Evolutionary conservation across 495 filamentous ascomycete species (phyloP).

Genomic region (Ramalina peruviana): DNA sequence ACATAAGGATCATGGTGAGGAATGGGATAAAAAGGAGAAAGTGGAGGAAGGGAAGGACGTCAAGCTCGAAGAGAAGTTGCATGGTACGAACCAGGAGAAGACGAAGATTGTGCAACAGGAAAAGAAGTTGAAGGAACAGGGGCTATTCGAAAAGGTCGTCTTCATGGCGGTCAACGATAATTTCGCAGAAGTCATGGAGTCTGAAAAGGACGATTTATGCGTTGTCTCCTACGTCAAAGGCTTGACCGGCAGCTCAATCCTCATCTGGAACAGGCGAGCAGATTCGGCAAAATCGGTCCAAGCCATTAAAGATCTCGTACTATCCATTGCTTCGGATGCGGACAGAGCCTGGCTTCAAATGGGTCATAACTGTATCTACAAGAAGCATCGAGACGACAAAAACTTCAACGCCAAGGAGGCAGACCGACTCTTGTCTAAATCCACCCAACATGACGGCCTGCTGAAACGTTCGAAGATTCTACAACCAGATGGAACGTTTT

Average conservation of each 20-base stretch:
- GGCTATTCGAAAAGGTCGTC: constrained; percentile 69
- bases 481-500: too few relatives aligned
- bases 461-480: too few relatives aligned
- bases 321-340: constrained; percentile 47
- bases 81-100: constrained; percentile 42
- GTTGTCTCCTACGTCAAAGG: constrained; percentile 44
- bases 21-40: too few relatives aligned
- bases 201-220: constrained; percentile 72
- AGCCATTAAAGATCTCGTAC: constrained; percentile 48
- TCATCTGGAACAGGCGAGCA: constrained; percentile 76
- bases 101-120: background rate
- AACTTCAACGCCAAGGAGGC: constrained; percentile 32
- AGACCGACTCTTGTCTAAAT: constrained; percentile 1
- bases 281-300: constrained; percentile 61
- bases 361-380: constrained; percentile 55
- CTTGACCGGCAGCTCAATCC: constrained; percentile 59
- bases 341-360: constrained; percentile 45
- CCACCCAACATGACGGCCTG: background rate
- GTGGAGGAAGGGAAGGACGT: too few relatives aligned
- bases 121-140: constrained; percentile 10
- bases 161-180: constrained; percentile 75
- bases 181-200: constrained; percentile 60
- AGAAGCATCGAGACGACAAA: constrained; percentile 43
- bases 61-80: too few relatives aligned
- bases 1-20: too few relatives aligned